A percentile compares a stretch with the other conserved stretches of the same genome.
Evolutionary conservation across 2,329 filamentous ascomycete species (phyloP).

Genomic region (Ceratocystis huliohia): DNA sequence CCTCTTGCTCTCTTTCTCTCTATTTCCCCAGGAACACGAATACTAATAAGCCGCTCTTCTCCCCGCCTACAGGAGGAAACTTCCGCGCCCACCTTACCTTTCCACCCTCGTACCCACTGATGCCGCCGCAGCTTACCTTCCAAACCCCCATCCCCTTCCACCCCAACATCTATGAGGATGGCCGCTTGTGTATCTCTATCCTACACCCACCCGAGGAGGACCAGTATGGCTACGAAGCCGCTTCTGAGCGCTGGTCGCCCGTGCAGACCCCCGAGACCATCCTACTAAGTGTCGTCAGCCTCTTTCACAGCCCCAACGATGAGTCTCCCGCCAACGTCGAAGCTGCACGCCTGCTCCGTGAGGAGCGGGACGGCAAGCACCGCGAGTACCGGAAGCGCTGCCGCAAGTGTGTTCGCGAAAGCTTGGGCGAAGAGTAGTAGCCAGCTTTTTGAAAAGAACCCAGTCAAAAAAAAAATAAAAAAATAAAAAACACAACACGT

Average conservation of each 20-base stretch:
- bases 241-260: constrained; percentile 82
- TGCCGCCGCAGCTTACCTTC: constrained; percentile 83
- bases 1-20: background rate
- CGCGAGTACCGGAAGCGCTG: constrained; percentile 70
- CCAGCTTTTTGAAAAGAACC: background rate
- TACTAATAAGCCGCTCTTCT: constrained; percentile 2
- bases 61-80: constrained; percentile 55
- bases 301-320: constrained; percentile 85
- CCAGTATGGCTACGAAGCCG: constrained; percentile 82
- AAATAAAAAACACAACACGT: background rate
- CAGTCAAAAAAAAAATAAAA: background rate
- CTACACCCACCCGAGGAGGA: constrained; percentile 92
- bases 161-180: constrained; percentile 81
- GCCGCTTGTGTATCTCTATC: constrained; percentile 92
- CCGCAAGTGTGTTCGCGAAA: constrained; percentile 66
- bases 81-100: constrained; percentile 80
- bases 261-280: constrained; percentile 95
- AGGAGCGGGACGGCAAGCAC: constrained; percentile 49
- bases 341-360: constrained; percentile 75
- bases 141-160: constrained; percentile 75
- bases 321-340: constrained; percentile 93
- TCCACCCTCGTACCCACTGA: constrained; percentile 70
- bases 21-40: background rate
- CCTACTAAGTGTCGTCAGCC: constrained; percentile 77
- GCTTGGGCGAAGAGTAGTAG: constrained; percentile 55